These are phyloP conservation scores for Leishmania lainsoni DNA, from an alignment of 208 protist genomes.

Conservation along the genomic window DNA sequence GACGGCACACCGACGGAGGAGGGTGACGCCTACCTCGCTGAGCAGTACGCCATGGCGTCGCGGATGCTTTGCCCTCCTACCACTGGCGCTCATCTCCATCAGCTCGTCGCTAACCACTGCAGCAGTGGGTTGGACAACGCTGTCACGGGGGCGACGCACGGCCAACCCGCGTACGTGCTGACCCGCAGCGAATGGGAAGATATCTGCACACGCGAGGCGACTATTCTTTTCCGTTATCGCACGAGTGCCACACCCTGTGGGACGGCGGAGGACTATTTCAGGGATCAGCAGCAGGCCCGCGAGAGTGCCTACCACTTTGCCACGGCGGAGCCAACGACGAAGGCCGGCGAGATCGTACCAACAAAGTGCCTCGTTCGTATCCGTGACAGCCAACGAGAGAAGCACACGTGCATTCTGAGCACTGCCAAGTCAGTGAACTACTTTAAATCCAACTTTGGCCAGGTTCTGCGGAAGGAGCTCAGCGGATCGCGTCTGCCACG, in stretches of 20 bases:
- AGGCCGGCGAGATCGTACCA: constrained; percentile 16
- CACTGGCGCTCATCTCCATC: constrained; percentile 24
- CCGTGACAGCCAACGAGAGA: constrained; percentile 64
- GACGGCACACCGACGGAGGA: constrained; percentile 45
- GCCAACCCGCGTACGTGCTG: constrained; percentile 1
- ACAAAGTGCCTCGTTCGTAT: constrained; percentile 81
- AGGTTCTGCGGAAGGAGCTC: constrained; percentile 75
- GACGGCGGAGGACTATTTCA: constrained; percentile 28
- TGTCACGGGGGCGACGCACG: background rate
- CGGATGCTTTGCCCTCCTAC: constrained; percentile 41
- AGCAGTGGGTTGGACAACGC: background rate
- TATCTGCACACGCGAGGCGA: constrained; percentile 48
- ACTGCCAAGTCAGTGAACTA: constrained; percentile 73
- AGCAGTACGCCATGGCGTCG: constrained; percentile 72
- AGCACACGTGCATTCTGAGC: constrained; percentile 59
- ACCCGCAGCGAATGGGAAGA: constrained; percentile 40
- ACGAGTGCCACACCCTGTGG: constrained; percentile 13
- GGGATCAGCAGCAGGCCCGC: constrained; percentile 25
- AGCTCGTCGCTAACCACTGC: constrained; percentile 41
- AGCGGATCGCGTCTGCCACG: constrained; percentile 49
- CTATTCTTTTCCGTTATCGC: constrained; percentile 50
- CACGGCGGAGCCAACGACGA: constrained; percentile 17
- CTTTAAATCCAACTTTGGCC: constrained; percentile 77
- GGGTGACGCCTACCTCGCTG: constrained; percentile 64
- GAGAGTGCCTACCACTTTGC: constrained; percentile 35